Evolutionary conservation across 2,329 filamentous ascomycete species (phyloP).

Genomic region (Cercospora citrullina): DNA sequence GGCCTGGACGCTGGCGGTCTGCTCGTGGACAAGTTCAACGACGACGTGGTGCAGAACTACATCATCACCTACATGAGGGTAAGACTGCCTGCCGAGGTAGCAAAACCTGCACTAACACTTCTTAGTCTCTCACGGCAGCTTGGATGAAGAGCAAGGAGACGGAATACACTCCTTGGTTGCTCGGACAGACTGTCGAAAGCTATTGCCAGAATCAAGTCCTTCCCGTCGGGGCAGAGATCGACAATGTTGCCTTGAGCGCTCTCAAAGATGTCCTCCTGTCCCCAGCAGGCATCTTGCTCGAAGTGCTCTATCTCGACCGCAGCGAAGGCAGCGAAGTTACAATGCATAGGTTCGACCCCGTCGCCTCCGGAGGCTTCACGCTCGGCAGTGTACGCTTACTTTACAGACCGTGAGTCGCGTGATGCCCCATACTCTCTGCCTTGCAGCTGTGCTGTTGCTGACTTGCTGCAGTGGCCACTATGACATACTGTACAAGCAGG

Average conservation of each 20-base stretch:
- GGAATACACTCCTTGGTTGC: slow-evolving; percentile 71
- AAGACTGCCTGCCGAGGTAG: slow-evolving; percentile 7
- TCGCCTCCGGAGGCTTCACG: slow-evolving; percentile 44
- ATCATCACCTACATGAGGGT: slow-evolving; percentile 83
- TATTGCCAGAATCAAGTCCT: slow-evolving; percentile 74
- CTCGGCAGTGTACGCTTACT: slow-evolving; percentile 66
- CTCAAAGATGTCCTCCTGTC: slow-evolving; percentile 78
- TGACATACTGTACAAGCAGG: slow-evolving; percentile 81
- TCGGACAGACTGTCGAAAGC: slow-evolving; percentile 60
- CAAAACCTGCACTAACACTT: slow-evolving; percentile 5
- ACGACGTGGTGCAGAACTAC: slow-evolving; percentile 63
- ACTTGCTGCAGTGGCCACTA: slow-evolving; percentile 71
- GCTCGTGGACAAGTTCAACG: slow-evolving; percentile 65
- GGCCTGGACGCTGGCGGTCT: slow-evolving; percentile 51
- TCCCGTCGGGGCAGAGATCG: slow-evolving; percentile 77
- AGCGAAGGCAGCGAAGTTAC: slow-evolving; percentile 77
- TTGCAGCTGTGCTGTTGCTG: slow-evolving; percentile 22
- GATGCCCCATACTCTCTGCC: slow-evolving; percentile 3
- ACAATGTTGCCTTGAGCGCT: slow-evolving; percentile 79
- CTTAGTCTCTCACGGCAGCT: slow-evolving; percentile 74
- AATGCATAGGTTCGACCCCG: slow-evolving; percentile 62
- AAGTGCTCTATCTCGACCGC: slow-evolving; percentile 88
- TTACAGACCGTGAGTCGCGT: slow-evolving; percentile 60
- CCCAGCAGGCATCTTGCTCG: slow-evolving; percentile 74
- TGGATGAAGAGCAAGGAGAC: slow-evolving; percentile 75